A percentile compares a stretch with the other conserved stretches of the same genome.
phyloP scores from a whole-genome alignment of 768 basidiomycete genomes.

The Leucocoprinus leucothites region DNA sequence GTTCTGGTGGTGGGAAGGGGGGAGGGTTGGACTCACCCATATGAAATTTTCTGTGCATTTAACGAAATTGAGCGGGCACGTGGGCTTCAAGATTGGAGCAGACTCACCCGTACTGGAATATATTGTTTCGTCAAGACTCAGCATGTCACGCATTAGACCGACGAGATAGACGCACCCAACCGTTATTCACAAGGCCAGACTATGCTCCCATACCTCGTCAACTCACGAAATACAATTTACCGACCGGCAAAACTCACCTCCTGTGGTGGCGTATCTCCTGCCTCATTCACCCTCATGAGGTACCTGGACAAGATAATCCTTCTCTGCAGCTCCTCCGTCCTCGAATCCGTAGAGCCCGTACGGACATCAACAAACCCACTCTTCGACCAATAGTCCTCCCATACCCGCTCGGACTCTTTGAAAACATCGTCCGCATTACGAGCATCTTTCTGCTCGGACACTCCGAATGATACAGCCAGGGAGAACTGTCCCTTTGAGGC shows the following conservation, averaged over 20 bases:
- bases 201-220: slow-evolving; percentile 14
- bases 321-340: slow-evolving; percentile 54
- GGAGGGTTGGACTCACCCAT: slow-evolving; percentile 34
- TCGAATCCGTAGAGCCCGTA: slow-evolving; percentile 44
- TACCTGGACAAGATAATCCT: slow-evolving; percentile 55
- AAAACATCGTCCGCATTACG: slow-evolving; percentile 23
- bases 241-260: slow-evolving; percentile 35
- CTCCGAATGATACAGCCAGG: slow-evolving; percentile 32
- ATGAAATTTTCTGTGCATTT: slow-evolving; percentile 47
- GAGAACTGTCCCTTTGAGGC: slow-evolving; percentile 26
- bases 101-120: slow-evolving; percentile 34
- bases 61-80: too few relatives aligned
- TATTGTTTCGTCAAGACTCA: neutral
- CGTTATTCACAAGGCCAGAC: slow-evolving; percentile 55
- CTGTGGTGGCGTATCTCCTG: slow-evolving; percentile 52
- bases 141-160: neutral
- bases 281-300: slow-evolving; percentile 57
- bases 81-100: neutral
- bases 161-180: slow-evolving; percentile 42
- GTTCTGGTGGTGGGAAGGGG: neutral
- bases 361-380: slow-evolving; percentile 52
- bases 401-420: slow-evolving; percentile 33
- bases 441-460: slow-evolving; percentile 14
- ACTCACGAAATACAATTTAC: neutral
- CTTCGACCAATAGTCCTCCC: slow-evolving; percentile 46